These are phyloP conservation scores for Opeltia flavorubescens DNA, from an alignment of 495 filamentous ascomycete genomes.

Conservation along the genomic window DNA sequence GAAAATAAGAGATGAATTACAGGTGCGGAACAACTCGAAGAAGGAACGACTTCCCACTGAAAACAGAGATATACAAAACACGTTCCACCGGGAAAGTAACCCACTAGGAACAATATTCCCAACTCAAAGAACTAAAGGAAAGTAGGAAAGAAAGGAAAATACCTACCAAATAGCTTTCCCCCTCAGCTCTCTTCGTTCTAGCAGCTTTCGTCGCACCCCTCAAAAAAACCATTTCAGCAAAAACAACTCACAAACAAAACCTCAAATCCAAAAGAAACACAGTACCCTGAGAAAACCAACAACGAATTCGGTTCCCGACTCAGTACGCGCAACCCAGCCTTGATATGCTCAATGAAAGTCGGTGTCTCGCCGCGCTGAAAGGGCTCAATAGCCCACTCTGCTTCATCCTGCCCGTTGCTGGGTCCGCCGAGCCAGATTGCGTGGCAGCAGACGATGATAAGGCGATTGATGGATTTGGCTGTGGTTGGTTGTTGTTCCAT, in stretches of 20 bases:
- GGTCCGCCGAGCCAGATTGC: conserved; percentile 59
- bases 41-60: too few relatives aligned
- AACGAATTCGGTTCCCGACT: conserved; percentile 24
- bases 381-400: conserved; percentile 54
- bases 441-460: conserved; percentile 72
- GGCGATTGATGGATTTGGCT: conserved; percentile 18
- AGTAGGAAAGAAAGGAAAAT: conserved; percentile 1
- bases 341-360: conserved; percentile 59
- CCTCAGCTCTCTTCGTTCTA: conserved; percentile 43
- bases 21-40: too few relatives aligned
- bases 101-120: too few relatives aligned
- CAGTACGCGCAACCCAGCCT: conserved; percentile 41
- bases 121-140: too few relatives aligned
- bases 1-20: not conserved
- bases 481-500: not conserved
- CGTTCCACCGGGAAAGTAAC: too few relatives aligned
- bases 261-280: not conserved
- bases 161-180: conserved; percentile 44
- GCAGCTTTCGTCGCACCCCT: conserved; percentile 49
- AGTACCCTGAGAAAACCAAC: conserved; percentile 56
- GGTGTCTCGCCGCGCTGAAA: conserved; percentile 62
- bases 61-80: too few relatives aligned
- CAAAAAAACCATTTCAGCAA: conserved; percentile 7
- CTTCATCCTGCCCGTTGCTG: conserved; percentile 39
- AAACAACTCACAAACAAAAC: not conserved